Conservation (phyloP, 176 grass and related monocot genomes). For the Eragrostis nindensis region DNA sequence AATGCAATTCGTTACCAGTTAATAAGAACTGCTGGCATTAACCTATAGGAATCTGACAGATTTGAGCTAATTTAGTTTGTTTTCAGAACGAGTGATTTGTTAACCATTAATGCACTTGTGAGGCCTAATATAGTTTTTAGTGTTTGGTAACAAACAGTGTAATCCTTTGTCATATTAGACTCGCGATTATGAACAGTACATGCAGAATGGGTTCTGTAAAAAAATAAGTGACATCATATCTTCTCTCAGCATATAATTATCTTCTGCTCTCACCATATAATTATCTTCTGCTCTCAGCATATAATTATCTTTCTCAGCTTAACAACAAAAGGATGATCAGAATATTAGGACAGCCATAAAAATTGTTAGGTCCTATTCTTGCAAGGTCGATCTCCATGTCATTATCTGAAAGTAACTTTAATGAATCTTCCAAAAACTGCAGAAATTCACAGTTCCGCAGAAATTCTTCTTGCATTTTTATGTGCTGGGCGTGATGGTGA, state of each 20-base stretch:
- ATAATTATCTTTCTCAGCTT: not conserved
- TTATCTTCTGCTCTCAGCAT: no score
- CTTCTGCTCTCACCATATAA: no score
- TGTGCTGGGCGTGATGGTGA: constrained; percentile 54
- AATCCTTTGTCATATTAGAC: not conserved
- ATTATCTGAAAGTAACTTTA: not conserved
- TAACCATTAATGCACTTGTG: not conserved
- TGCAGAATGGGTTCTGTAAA: not conserved
- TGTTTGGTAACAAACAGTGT: not conserved
- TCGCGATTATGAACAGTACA: not conserved
- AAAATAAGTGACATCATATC: not conserved
- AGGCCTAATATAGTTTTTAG: not conserved
- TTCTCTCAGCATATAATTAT: not conserved
- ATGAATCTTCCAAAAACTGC: constrained; percentile 41
- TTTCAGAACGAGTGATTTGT: not conserved
- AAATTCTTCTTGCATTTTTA: constrained; percentile 98
- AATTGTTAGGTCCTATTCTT: not conserved
- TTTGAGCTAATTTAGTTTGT: not conserved
- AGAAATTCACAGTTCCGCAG: constrained; percentile 93
- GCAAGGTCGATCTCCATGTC: constrained; percentile 13
- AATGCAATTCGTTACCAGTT: not conserved
- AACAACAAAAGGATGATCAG: not conserved
- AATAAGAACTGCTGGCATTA: not conserved
- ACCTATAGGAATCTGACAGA: not conserved
- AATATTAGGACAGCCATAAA: not conserved